A percentile compares a stretch with the other conserved stretches of the same genome.
Conservation (phyloP, 108 stramenopile genomes). For the Skeletonema marinoi region DNA sequence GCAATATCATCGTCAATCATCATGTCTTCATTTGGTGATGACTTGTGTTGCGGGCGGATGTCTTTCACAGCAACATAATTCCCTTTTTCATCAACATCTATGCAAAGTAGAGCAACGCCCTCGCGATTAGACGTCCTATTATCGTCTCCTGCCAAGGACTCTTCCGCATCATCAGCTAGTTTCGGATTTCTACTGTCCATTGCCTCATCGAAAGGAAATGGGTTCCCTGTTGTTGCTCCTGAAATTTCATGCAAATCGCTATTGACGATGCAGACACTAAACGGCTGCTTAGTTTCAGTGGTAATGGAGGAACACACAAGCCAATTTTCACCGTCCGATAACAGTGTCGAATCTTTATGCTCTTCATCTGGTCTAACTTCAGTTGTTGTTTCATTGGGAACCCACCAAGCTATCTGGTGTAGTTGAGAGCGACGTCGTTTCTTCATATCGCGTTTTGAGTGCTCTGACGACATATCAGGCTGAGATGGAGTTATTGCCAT, state of each 20-base stretch:
- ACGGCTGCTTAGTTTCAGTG: not conserved
- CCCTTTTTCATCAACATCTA: conserved; percentile 31
- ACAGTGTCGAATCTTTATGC: not conserved
- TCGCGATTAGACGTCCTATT: not conserved
- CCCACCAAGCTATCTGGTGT: not conserved
- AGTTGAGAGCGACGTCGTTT: not conserved
- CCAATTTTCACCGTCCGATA: conserved; percentile 27
- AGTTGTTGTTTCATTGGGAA: not conserved
- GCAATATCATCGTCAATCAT: not conserved
- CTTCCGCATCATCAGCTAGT: conserved; percentile 3
- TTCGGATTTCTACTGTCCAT: not conserved
- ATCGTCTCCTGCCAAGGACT: conserved; percentile 2
- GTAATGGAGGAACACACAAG: not conserved
- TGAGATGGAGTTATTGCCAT: not conserved
- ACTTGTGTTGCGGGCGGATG: not conserved
- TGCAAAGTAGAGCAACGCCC: conserved; percentile 12
- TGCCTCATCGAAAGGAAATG: conserved; percentile 2
- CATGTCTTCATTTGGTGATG: not conserved
- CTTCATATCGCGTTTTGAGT: not conserved
- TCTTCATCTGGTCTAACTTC: not conserved
- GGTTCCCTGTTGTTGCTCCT: not conserved
- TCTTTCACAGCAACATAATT: conserved; percentile 34
- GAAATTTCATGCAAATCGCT: not conserved
- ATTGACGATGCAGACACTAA: conserved; percentile 1
- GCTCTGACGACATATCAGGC: not conserved